These are phyloP conservation scores for Pichia pseudocactophila DNA, from an alignment of 805 yeast genomes.

Conservation along the genomic window DNA sequence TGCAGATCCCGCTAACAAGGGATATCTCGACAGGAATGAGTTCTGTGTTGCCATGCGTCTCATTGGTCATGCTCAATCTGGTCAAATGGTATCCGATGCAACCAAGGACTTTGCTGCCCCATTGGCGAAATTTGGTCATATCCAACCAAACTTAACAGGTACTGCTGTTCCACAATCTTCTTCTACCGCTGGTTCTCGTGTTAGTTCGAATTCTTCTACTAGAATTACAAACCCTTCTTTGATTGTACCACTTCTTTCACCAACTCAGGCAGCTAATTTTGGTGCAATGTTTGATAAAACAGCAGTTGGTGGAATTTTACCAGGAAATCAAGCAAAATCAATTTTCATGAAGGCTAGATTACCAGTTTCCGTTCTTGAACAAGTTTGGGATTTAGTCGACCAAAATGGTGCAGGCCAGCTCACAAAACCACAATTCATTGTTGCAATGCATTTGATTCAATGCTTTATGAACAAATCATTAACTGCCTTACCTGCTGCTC, in stretches of 20 bases:
- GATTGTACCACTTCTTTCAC: conserved; percentile 45
- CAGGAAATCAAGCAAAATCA: conserved; percentile 74
- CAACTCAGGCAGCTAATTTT: conserved; percentile 53
- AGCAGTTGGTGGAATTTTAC: conserved; percentile 44
- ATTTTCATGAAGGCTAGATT: conserved; percentile 85
- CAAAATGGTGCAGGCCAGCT: conserved; percentile 64
- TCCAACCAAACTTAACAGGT: conserved; percentile 28
- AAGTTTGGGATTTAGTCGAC: conserved; percentile 86
- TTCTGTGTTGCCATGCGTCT: conserved; percentile 82
- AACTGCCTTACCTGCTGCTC: conserved; percentile 31
- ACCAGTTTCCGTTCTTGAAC: conserved; percentile 68
- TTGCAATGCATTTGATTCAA: conserved; percentile 94
- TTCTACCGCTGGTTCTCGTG: conserved; percentile 11
- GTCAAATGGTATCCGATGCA: conserved; percentile 44
- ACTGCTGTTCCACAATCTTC: conserved; percentile 20
- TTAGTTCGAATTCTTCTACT: conserved; percentile 1
- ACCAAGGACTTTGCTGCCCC: conserved; percentile 51
- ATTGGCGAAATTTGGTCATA: conserved; percentile 47
- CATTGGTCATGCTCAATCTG: conserved; percentile 79
- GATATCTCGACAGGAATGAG: conserved; percentile 71
- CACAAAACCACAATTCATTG: conserved; percentile 64
- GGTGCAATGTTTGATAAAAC: conserved; percentile 68
- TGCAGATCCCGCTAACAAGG: conserved; percentile 84
- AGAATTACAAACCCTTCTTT: conserved; percentile 12
- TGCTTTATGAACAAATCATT: conserved; percentile 57